Conservation (phyloP, 2,329 filamentous ascomycete genomes). For the Fusarium sp. region DNA sequence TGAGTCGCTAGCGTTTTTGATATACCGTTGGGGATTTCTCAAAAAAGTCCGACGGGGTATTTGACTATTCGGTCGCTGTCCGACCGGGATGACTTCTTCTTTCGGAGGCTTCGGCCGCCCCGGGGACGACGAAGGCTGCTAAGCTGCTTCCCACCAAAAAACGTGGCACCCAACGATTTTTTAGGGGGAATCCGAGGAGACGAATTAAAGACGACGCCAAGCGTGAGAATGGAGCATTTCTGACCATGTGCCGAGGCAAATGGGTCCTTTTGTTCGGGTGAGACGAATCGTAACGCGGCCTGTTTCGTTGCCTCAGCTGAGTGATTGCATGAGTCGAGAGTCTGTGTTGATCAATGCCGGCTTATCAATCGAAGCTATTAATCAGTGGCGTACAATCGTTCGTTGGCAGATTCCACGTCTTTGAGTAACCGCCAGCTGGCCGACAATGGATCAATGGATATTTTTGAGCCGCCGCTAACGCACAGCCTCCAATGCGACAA, state of each 20-base stretch:
- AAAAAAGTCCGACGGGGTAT: not conserved
- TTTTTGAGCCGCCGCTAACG: not conserved
- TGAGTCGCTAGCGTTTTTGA: not conserved
- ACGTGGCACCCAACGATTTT: not conserved
- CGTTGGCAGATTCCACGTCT: not conserved
- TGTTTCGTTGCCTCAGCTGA: not conserved
- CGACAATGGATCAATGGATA: not conserved
- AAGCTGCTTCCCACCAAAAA: slow-evolving; percentile 1
- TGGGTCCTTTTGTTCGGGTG: not conserved
- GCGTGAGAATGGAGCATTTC: not conserved
- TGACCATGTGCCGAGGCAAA: not conserved
- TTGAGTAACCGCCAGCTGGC: not conserved
- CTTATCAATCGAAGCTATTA: not conserved
- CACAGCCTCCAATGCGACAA: not conserved
- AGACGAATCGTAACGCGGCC: not conserved
- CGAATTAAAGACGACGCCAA: not conserved
- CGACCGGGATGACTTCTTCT: not conserved
- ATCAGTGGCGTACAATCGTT: not conserved
- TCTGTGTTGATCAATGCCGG: not conserved
- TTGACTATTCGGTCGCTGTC: not conserved
- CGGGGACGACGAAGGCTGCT: not conserved
- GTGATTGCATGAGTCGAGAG: not conserved
- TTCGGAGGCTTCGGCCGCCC: not conserved
- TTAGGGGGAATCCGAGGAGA: not conserved
- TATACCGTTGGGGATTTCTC: not conserved